A percentile compares a stretch with the other conserved stretches of the same genome.
Evolutionary conservation across 495 filamentous ascomycete species (phyloP).

Genomic region (Pseudomonodictys pantanalensis): DNA sequence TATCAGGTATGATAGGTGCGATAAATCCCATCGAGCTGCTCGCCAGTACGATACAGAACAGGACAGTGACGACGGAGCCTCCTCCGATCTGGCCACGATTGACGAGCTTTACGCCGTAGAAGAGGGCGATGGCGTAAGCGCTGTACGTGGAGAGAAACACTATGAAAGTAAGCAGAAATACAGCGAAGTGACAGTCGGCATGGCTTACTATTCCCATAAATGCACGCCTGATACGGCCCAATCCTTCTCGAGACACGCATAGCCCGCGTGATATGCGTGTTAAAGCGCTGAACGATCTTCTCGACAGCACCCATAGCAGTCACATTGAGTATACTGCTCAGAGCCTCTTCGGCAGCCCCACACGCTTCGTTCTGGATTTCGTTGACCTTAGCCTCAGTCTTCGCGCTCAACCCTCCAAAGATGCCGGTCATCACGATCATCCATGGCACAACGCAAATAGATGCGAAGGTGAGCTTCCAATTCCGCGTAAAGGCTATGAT

Average conservation of each 20-base stretch:
- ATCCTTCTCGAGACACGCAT: not conserved
- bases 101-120: constrained; percentile 17
- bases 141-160: constrained; percentile 15
- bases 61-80: constrained; percentile 14
- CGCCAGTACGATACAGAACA: constrained; percentile 33
- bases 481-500: constrained; percentile 12
- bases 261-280: not conserved
- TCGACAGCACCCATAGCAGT: constrained; percentile 5
- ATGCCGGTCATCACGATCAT: constrained; percentile 1
- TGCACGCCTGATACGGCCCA: constrained; percentile 9
- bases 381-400: not conserved
- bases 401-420: not conserved
- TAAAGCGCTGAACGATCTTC: constrained; percentile 7
- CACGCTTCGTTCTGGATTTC: not conserved
- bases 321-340: constrained; percentile 8
- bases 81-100: constrained; percentile 3
- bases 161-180: not conserved
- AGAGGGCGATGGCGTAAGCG: constrained; percentile 16
- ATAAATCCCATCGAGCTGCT: constrained; percentile 24
- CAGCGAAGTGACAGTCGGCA: too few relatives aligned
- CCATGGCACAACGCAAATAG: constrained; percentile 3
- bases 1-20: constrained; percentile 24
- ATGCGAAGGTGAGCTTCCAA: constrained; percentile 25
- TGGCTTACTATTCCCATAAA: constrained; percentile 16
- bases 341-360: constrained; percentile 12